Evolutionary conservation across 148 eudicot genomes (phyloP).

Genomic region (Camellia lanceoleosa): DNA sequence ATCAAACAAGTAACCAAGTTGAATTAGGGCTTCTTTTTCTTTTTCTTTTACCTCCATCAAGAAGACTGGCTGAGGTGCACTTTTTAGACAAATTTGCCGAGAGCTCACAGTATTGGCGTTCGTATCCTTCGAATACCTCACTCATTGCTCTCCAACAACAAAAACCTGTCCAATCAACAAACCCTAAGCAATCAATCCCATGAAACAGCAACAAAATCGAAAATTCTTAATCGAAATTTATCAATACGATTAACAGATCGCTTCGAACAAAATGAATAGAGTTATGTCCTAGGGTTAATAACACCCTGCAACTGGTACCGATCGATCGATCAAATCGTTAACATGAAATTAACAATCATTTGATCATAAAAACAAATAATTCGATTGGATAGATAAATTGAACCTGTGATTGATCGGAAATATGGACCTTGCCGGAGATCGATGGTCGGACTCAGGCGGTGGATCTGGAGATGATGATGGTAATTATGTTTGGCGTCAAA

Average conservation of each 20-base stretch:
- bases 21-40: not conserved
- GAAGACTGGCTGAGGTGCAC: conserved; percentile 31
- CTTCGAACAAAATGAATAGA: not conserved
- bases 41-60: conserved; percentile 36
- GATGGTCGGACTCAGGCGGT: not conserved
- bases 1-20: not conserved
- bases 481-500: not conserved
- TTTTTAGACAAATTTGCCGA: conserved; percentile 41
- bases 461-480: not conserved
- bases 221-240: not conserved
- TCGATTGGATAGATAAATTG: not conserved
- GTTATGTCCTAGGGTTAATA: not conserved
- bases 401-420: not conserved
- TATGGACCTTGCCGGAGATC: not conserved
- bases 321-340: not conserved
- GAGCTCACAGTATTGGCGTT: conserved; percentile 49
- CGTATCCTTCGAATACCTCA: conserved; percentile 42
- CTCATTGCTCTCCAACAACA: conserved; percentile 23
- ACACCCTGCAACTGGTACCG: not conserved
- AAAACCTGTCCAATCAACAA: conserved; percentile 4
- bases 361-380: not conserved
- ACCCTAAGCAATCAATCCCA: not conserved
- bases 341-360: not conserved
- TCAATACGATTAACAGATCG: not conserved
- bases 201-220: not conserved